phyloP scores from a whole-genome alignment of 2,329 filamentous ascomycete species.

The Fusarium sp. region DNA sequence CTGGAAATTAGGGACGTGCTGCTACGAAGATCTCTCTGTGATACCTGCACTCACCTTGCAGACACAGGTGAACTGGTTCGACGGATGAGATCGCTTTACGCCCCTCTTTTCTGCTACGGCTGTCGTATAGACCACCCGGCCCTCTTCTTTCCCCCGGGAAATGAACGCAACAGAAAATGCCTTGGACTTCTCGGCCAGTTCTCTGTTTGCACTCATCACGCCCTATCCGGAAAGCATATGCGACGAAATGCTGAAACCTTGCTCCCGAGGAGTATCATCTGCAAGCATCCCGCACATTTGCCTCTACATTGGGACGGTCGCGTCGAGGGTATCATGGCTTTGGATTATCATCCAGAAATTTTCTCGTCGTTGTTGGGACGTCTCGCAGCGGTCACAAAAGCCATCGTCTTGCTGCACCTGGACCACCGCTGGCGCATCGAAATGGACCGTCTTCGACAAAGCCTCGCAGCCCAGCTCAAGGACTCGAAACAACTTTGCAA shows the following conservation, averaged over 20 bases:
- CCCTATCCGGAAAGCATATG: accelerated
- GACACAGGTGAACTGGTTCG: background rate
- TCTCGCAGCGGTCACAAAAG: background rate
- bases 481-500: background rate
- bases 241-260: background rate
- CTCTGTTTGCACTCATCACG: background rate
- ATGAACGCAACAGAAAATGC: background rate
- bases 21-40: background rate
- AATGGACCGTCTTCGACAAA: background rate
- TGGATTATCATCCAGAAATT: background rate
- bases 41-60: background rate
- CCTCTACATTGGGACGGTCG: background rate
- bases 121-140: background rate
- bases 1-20: background rate
- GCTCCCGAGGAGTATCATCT: background rate
- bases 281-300: background rate
- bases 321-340: background rate
- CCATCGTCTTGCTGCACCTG: background rate
- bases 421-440: background rate
- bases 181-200: background rate
- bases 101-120: background rate
- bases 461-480: background rate
- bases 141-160: background rate
- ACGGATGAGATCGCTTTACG: background rate
- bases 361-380: background rate